Evolutionary conservation across 2,329 filamentous ascomycete species (phyloP).

Genomic region (Colletotrichum eremochloae): DNA sequence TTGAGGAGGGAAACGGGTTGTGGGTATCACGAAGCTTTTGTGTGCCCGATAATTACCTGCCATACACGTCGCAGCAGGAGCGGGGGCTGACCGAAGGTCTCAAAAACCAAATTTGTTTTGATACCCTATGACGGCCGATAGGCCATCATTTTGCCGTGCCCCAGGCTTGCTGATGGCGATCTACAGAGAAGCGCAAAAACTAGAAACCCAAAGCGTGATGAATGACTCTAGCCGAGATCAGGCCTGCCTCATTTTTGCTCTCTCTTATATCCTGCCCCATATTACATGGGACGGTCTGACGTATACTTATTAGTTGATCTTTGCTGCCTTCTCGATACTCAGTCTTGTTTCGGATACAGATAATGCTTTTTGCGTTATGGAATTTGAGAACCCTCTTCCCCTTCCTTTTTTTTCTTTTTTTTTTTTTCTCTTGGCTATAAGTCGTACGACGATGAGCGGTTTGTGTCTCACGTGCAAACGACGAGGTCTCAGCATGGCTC

Average conservation of each 20-base stretch:
- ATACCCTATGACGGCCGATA: slow-evolving; percentile 20
- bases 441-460: not conserved
- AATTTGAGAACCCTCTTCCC: too few species aligned
- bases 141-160: not conserved
- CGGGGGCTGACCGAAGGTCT: not conserved
- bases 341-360: not conserved
- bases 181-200: slow-evolving; percentile 25
- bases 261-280: slow-evolving; percentile 3
- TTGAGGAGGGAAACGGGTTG: not conserved
- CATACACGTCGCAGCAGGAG: not conserved
- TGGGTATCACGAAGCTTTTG: not conserved
- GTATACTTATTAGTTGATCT: not conserved
- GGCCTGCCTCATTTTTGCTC: slow-evolving; percentile 10
- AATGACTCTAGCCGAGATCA: slow-evolving; percentile 12
- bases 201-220: not conserved
- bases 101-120: slow-evolving; percentile 6
- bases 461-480: not conserved
- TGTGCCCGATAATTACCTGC: not conserved
- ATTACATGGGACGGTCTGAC: not conserved
- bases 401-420: not conserved
- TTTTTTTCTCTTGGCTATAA: not conserved
- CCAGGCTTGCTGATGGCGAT: slow-evolving; percentile 35
- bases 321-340: not conserved
- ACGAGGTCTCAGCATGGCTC: not conserved
- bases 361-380: not conserved